A percentile compares a stretch with the other conserved stretches of the same genome.
Conservation (phyloP, 2,329 filamentous ascomycete species). For the Diaporthe capsici region DNA sequence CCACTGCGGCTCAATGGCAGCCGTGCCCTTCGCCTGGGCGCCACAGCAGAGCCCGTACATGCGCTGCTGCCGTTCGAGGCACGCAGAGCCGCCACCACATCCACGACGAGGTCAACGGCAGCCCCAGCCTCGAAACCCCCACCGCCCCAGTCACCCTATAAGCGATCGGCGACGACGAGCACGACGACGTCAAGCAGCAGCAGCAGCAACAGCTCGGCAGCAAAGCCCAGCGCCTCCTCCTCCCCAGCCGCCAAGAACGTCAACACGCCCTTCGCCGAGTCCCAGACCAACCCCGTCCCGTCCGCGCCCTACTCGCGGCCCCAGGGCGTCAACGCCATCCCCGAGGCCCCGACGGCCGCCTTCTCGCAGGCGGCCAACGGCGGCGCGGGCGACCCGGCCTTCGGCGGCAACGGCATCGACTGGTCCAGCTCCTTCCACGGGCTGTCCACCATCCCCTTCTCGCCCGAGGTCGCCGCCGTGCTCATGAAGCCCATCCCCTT, state of each 20-base stretch:
- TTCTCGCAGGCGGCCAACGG: slow-evolving; percentile 35
- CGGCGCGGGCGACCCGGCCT: slow-evolving; percentile 24
- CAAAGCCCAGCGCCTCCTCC: slow-evolving; percentile 14
- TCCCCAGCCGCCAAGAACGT: slow-evolving; percentile 25
- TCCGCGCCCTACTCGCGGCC: slow-evolving; percentile 35
- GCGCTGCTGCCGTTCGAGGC: slow-evolving; percentile 10
- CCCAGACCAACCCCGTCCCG: slow-evolving; percentile 35
- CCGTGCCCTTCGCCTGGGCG: not conserved
- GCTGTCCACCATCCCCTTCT: slow-evolving; percentile 79
- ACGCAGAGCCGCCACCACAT: slow-evolving; percentile 35
- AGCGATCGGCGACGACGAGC: slow-evolving; percentile 34
- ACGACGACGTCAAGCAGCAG: slow-evolving; percentile 1
- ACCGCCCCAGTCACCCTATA: slow-evolving; percentile 29
- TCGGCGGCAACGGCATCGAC: slow-evolving; percentile 64
- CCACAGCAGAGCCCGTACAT: not conserved
- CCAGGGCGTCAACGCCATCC: slow-evolving; percentile 26
- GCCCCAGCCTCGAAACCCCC: slow-evolving; percentile 17
- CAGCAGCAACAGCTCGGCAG: not conserved
- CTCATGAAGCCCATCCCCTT: slow-evolving; percentile 77
- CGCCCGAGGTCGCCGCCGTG: slow-evolving; percentile 76
- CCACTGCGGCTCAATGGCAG: slow-evolving; percentile 33
- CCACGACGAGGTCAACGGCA: slow-evolving; percentile 7
- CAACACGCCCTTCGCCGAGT: slow-evolving; percentile 38
- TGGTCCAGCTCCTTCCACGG: slow-evolving; percentile 90
- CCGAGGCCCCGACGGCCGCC: slow-evolving; percentile 33